Evolutionary conservation across 1,139 yeast species (phyloP), one percentile per base, ranked within the genome.

Genomic region (Yamadazyma triangularis): DNA sequence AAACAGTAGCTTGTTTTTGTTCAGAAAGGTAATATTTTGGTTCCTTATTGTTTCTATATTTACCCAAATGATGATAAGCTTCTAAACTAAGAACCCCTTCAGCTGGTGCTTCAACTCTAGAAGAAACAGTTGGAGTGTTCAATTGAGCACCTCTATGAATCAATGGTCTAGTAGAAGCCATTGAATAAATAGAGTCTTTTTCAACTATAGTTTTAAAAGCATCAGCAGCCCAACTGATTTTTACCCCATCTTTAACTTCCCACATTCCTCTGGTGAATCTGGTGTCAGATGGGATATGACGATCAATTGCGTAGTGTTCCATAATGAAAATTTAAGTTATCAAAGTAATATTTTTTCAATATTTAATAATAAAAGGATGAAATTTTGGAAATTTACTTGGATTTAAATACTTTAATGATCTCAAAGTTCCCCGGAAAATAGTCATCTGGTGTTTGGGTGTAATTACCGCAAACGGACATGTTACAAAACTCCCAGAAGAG

Each of bases 211-310:
- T 45, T 34, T 59, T 58, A 34, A 51, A 42, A 8, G 42, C 46
- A 30, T 56, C 60, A 15, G 56, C 39, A 13, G 65, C 65, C 64
- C 64, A 59, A 25, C 41, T 42, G 30, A 58, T 45, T 22, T 37
- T 37, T 13, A 60, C 60, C 12, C 58, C 58, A 9, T 44, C 33
- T 33, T 50, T 51, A 29, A 45, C 26, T 31, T 52, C 56, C 61
- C 61, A 56, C 58, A 56, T 53, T 15, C 60, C 61, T 23, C 56
- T 40, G 26, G 52, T 33, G 39, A 56, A 52, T 25, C 47, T 45
- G 23, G 53, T 51, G 33, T 51, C 56, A 13, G 44, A 36, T 7
- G 42, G 48, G 25, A 51, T 47, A 34, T 51, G 47, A 38, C 58
- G 50, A 31, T 52, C 58, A 25, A 45, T 37, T 23, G 50, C 34